These are phyloP conservation scores for Petasospora fabianii DNA, from an alignment of 1,139 yeast species.

Conservation along the genomic window DNA sequence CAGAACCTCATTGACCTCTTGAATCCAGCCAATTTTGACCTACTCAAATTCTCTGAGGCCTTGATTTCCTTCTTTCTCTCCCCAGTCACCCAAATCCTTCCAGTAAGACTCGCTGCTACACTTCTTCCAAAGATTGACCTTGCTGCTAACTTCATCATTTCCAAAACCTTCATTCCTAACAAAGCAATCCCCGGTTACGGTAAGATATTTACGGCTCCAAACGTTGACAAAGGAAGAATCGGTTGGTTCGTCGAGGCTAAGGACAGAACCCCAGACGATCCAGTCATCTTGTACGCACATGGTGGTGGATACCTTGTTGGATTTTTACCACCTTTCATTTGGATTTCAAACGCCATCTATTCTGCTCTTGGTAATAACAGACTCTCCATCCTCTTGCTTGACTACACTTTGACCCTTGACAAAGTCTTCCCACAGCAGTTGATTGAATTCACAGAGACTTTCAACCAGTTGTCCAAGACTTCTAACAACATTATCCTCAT, in stretches of 20 bases:
- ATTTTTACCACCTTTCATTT: slow-evolving; percentile 32
- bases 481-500: slow-evolving; percentile 35
- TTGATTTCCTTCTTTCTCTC: slow-evolving; percentile 3
- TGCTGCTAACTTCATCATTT: slow-evolving; percentile 3
- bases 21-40: slow-evolving; percentile 4
- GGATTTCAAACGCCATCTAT: slow-evolving; percentile 32
- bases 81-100: slow-evolving; percentile 5
- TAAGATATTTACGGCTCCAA: slow-evolving; percentile 8
- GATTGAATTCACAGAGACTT: slow-evolving; percentile 33
- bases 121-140: slow-evolving; percentile 5
- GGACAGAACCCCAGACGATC: slow-evolving; percentile 27
- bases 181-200: slow-evolving; percentile 5
- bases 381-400: slow-evolving; percentile 34
- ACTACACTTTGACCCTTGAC: slow-evolving; percentile 36
- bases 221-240: slow-evolving; percentile 11
- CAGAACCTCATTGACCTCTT: slow-evolving; percentile 3
- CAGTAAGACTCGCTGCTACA: slow-evolving; percentile 3
- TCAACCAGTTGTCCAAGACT: slow-evolving; percentile 34
- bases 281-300: slow-evolving; percentile 34
- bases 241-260: slow-evolving; percentile 28
- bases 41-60: slow-evolving; percentile 6
- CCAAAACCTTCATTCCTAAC: slow-evolving; percentile 3
- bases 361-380: slow-evolving; percentile 31
- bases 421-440: slow-evolving; percentile 39
- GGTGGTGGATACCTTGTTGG: slow-evolving; percentile 44